phyloP scores from a whole-genome alignment of 148 eudicot species.

The Chenopodium album region DNA sequence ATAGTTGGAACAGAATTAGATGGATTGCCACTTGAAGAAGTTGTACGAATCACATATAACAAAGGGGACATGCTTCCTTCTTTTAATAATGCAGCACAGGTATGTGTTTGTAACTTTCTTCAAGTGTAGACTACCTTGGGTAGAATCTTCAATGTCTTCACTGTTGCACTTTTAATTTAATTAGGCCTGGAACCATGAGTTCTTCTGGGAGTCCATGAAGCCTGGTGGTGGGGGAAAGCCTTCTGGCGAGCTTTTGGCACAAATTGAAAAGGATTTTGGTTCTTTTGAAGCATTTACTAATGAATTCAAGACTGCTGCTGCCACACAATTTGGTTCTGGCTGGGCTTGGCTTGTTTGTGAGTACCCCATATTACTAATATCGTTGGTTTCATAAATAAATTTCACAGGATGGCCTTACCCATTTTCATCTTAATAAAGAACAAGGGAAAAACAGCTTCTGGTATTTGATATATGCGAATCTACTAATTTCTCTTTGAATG shows the following conservation, averaged over 20 bases:
- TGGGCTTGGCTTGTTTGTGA: slow-evolving; percentile 99
- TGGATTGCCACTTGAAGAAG: slow-evolving; percentile 55
- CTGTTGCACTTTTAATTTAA: neutral
- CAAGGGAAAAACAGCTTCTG: neutral
- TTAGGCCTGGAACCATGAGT: slow-evolving; percentile 89
- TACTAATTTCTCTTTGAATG: slow-evolving; percentile 1
- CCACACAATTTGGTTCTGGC: slow-evolving; percentile 97
- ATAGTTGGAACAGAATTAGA: slow-evolving; percentile 83
- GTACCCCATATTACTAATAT: slow-evolving; percentile 13
- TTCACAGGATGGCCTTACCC: neutral
- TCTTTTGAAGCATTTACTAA: slow-evolving; percentile 68
- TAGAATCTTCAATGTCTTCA: neutral
- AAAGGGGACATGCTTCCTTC: slow-evolving; percentile 82
- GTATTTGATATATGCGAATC: neutral
- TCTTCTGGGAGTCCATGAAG: slow-evolving; percentile 97
- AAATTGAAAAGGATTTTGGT: slow-evolving; percentile 87
- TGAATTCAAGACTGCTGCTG: slow-evolving; percentile 81
- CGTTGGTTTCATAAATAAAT: neutral
- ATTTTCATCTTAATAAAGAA: neutral
- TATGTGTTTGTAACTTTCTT: slow-evolving; percentile 17
- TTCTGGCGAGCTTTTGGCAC: slow-evolving; percentile 68
- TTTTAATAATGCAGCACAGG: slow-evolving; percentile 98
- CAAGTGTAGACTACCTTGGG: neutral
- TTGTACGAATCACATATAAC: slow-evolving; percentile 63
- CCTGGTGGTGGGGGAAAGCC: slow-evolving; percentile 96